Percentiles rank a stretch among this genome's conserved stretches.
Evolutionary conservation across 768 basidiomycete species (phyloP).

Genomic region (Scleroderma citrinum): DNA sequence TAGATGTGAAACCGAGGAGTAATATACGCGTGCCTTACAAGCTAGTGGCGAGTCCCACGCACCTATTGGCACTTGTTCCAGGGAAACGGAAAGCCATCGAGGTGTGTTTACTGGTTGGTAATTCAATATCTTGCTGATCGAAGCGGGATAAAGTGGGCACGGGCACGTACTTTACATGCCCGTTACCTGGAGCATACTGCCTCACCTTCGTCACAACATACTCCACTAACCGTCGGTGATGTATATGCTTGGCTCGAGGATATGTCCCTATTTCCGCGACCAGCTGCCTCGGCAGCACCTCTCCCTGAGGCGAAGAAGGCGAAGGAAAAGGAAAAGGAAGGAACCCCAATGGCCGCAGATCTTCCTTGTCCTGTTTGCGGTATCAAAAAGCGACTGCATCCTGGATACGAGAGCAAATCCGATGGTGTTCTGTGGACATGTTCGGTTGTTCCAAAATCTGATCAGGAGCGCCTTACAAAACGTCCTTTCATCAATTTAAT

Average conservation of each 20-base stretch:
- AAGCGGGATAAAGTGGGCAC: constrained; percentile 33
- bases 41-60: constrained; percentile 29
- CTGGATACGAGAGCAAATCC: constrained; percentile 16
- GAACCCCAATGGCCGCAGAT: constrained; percentile 14
- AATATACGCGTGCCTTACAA: constrained; percentile 32
- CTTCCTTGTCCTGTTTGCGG: constrained; percentile 23
- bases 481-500: constrained; percentile 16
- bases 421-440: constrained; percentile 22
- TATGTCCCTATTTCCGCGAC: constrained; percentile 33
- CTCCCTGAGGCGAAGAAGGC: constrained; percentile 15
- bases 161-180: constrained; percentile 35
- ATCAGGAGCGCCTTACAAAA: constrained; percentile 14
- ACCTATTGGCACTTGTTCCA: constrained; percentile 31
- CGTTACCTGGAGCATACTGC: constrained; percentile 31
- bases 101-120: constrained; percentile 24
- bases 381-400: constrained; percentile 24
- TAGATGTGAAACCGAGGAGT: constrained; percentile 33
- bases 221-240: constrained; percentile 34
- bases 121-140: constrained; percentile 1
- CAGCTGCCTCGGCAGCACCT: constrained; percentile 9
- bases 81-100: constrained; percentile 46
- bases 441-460: constrained; percentile 15
- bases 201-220: constrained; percentile 12
- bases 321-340: constrained; percentile 17
- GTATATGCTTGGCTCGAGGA: constrained; percentile 43